Evolutionary conservation across 2,329 filamentous ascomycete genomes (phyloP).

Genomic region (Aspergillus flavus): DNA sequence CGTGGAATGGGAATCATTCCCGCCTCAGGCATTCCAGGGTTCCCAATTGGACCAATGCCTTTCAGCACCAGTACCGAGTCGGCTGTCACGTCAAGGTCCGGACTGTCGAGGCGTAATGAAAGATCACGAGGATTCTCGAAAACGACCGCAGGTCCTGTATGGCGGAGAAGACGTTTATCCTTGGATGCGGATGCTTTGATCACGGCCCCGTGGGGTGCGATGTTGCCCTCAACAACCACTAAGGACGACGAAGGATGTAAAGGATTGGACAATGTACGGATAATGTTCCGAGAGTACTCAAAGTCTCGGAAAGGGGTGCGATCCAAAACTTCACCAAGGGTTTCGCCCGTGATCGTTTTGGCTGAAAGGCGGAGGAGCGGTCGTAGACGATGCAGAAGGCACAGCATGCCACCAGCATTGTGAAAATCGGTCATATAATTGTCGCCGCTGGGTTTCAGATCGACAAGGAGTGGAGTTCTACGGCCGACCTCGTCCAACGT

Average conservation of each 20-base stretch:
- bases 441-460: slow-evolving; percentile 57
- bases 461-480: slow-evolving; percentile 51
- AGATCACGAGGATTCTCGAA: slow-evolving; percentile 53
- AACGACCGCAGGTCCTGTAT: slow-evolving; percentile 50
- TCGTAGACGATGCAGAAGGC: slow-evolving; percentile 49
- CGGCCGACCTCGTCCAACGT: slow-evolving; percentile 53
- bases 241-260: slow-evolving; percentile 51
- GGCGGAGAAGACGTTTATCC: slow-evolving; percentile 47
- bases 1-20: slow-evolving; percentile 55
- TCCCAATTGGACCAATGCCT: slow-evolving; percentile 54
- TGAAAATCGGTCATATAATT: slow-evolving; percentile 61
- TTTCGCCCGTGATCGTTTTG: slow-evolving; percentile 51
- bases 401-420: slow-evolving; percentile 55
- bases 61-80: slow-evolving; percentile 53
- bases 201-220: slow-evolving; percentile 53
- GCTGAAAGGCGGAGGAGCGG: slow-evolving; percentile 52
- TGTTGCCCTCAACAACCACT: slow-evolving; percentile 50
- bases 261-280: slow-evolving; percentile 49
- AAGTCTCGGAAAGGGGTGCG: slow-evolving; percentile 46
- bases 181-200: slow-evolving; percentile 57
- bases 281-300: slow-evolving; percentile 45
- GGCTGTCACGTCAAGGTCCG: slow-evolving; percentile 45
- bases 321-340: slow-evolving; percentile 50
- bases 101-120: slow-evolving; percentile 49
- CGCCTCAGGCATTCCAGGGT: slow-evolving; percentile 58